phyloP scores from a whole-genome alignment of 768 basidiomycete genomes.

The Dioszegia aurantiaca region DNA sequence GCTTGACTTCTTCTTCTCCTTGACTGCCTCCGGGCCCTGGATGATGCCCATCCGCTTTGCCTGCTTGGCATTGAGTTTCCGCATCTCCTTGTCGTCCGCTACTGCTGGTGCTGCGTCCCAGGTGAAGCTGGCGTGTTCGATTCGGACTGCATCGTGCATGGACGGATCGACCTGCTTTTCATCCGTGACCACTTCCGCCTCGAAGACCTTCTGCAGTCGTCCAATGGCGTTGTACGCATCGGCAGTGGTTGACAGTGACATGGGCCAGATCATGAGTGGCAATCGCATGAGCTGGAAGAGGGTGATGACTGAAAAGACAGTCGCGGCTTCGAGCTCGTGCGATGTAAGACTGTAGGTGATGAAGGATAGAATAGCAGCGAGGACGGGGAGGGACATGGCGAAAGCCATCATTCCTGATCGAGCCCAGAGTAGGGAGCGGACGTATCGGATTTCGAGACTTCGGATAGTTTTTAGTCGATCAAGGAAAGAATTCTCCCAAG shows the following conservation, averaged over 20 bases:
- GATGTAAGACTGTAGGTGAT: conserved; percentile 66
- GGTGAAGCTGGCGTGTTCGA: conserved; percentile 69
- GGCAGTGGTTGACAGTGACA: conserved; percentile 66
- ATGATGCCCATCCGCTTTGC: conserved; percentile 15
- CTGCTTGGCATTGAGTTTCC: conserved; percentile 31
- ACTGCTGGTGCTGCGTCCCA: conserved; percentile 69
- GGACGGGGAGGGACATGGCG: conserved; percentile 66
- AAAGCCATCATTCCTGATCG: conserved; percentile 64
- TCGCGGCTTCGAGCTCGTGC: conserved; percentile 56
- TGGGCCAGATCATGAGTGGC: conserved; percentile 69
- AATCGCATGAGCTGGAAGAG: conserved; percentile 78
- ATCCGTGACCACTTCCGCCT: conserved; percentile 71
- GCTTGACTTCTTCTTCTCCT: conserved; percentile 9
- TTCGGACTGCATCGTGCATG: conserved; percentile 65
- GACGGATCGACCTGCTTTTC: conserved; percentile 59
- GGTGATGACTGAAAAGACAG: conserved; percentile 78
- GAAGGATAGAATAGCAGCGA: conserved; percentile 69
- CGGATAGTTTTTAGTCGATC: conserved; percentile 69
- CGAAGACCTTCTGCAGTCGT: conserved; percentile 76
- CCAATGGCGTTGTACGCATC: conserved; percentile 78
- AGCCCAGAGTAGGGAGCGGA: conserved; percentile 57
- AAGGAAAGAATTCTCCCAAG: conserved; percentile 80
- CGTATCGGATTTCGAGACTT: conserved; percentile 66
- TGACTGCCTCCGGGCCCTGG: conserved; percentile 1
- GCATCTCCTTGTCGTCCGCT: conserved; percentile 44